These are phyloP conservation scores for Debaryomyces psychrophilus DNA, from an alignment of 1,139 yeast genomes.

Conservation along the genomic window DNA sequence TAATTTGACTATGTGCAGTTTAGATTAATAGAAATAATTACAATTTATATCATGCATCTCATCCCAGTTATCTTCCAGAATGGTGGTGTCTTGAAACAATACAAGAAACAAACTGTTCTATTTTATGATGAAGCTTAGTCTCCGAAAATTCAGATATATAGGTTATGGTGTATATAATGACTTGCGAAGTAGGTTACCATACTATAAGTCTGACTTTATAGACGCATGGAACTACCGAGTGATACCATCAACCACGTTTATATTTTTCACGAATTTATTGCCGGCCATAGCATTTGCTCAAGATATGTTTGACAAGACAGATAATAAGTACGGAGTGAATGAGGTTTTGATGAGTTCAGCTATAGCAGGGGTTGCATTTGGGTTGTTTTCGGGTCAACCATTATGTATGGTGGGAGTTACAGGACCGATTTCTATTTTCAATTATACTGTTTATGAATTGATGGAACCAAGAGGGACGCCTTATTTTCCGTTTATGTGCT, in stretches of 20 bases:
- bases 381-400: slow-evolving; percentile 86
- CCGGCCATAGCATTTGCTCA: slow-evolving; percentile 98
- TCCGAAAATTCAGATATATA: slow-evolving; percentile 23
- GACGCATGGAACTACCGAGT: slow-evolving; percentile 89
- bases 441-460: slow-evolving; percentile 86
- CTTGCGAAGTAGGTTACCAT: slow-evolving; percentile 59
- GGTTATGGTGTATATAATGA: slow-evolving; percentile 65
- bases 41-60: not conserved
- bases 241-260: slow-evolving; percentile 80
- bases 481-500: slow-evolving; percentile 91
- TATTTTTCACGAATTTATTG: slow-evolving; percentile 83
- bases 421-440: slow-evolving; percentile 90
- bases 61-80: not conserved
- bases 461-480: slow-evolving; percentile 66
- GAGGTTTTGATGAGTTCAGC: slow-evolving; percentile 86
- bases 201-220: slow-evolving; percentile 72
- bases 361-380: slow-evolving; percentile 87
- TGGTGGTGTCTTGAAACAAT: not conserved
- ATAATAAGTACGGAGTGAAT: slow-evolving; percentile 86
- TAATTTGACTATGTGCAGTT: not conserved
- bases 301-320: slow-evolving; percentile 91
- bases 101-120: not conserved
- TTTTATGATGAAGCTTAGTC: not conserved
- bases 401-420: slow-evolving; percentile 97
- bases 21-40: not conserved